phyloP scores from a whole-genome alignment of 202 grass and related monocot species.

The Elaeis oleifera region DNA sequence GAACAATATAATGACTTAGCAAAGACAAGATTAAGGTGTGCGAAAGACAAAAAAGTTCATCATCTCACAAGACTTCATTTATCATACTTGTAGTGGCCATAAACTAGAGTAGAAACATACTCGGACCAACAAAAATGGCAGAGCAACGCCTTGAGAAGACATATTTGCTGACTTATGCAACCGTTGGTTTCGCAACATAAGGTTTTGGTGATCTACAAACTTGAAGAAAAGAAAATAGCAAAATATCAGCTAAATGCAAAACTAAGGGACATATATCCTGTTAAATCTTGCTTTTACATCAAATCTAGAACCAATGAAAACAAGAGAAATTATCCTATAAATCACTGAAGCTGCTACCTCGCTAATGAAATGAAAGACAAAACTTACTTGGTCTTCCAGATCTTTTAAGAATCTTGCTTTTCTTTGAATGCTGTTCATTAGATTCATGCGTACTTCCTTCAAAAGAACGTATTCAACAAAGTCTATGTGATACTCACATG shows the following conservation, averaged over 20 bases:
- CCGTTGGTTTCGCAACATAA: slow-evolving; percentile 65
- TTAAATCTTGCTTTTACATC: too few relatives aligned
- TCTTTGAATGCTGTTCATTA: slow-evolving; percentile 50
- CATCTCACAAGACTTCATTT: too few relatives aligned
- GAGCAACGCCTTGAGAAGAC: slow-evolving; percentile 46
- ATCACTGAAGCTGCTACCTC: too few relatives aligned
- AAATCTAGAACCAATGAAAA: too few relatives aligned
- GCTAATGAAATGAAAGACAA: slow-evolving; percentile 4
- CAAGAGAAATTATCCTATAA: too few relatives aligned
- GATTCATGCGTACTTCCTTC: slow-evolving; percentile 54
- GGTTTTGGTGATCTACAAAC: slow-evolving; percentile 83
- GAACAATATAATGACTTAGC: too few relatives aligned
- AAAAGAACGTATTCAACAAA: slow-evolving; percentile 2
- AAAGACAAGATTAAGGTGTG: too few relatives aligned
- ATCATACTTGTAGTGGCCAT: neutral
- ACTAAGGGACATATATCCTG: neutral
- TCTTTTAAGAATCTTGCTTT: slow-evolving; percentile 72
- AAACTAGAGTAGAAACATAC: slow-evolving; percentile 37
- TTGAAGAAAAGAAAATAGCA: slow-evolving; percentile 35
- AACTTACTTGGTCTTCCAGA: slow-evolving; percentile 76
- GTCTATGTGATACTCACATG: too few relatives aligned
- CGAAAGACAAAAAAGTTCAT: too few relatives aligned
- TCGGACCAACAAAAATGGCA: slow-evolving; percentile 91
- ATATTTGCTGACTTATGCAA: slow-evolving; percentile 39
- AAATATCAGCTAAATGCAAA: slow-evolving; percentile 10